Base-by-base conservation (phyloP, 768 basidiomycete species). In the Pulveroboletus frians region DNA sequence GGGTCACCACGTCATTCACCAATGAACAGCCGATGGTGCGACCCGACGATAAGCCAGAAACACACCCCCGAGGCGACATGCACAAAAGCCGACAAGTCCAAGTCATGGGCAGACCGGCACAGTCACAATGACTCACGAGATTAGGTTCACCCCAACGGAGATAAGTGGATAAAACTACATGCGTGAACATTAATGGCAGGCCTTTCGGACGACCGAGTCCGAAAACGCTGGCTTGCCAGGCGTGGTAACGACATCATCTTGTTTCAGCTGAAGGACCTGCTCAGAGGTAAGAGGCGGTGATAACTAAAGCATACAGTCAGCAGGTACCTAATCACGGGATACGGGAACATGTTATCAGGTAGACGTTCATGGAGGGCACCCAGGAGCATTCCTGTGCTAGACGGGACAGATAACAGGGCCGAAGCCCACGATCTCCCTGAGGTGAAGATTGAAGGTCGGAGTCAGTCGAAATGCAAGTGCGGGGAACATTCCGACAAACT, bases 331-430 rank as follows among this genome's bases (percentile, higher is more conserved):
- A 52, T 78, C 77, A 30, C 78, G 73, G 13, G 88, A 87, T 15
- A 89, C 57, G 0, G 87, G 53, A 88, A 82, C 17, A 85, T 54
- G 50, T 78, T 84, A 15, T 69, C 61, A 1, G 86, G 88, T 10
- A 88, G 67, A 47, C 66, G 72, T 66, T 88, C 85, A 43, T 87
- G 60, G 32, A 89, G 58, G 20, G 72, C 71, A 4, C 78, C 87
- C 68, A 88, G 85, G n/a, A 84, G 49, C 55, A 69, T 73, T 4
- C 87, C 86, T 23, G 86, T 47, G 32, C 69, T 65, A 62, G 77
- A 86, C 0, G 87, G 87, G 5, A 88, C 51, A 8, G 82, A 80
- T 11, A 89, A 88, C 77, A 1, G 79, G 77, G 26, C 86, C 75
- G 9, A 83, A 66, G 58, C 81, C 62, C 79, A 89, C 86, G 21